phyloP scores from a whole-genome alignment of 2,329 filamentous ascomycete genomes.

The Colletotrichum sp. region DNA sequence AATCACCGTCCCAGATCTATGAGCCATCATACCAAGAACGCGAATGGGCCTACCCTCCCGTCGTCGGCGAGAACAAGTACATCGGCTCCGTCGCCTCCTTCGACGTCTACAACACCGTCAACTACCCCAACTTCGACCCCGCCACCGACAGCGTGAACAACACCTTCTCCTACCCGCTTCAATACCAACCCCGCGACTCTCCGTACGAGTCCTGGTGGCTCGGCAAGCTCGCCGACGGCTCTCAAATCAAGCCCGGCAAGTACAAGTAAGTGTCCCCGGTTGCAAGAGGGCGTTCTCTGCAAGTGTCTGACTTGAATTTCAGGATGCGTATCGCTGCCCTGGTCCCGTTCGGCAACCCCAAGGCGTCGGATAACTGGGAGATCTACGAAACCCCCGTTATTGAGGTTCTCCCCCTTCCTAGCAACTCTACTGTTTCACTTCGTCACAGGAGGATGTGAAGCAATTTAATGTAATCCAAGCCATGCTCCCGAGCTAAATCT shows the following conservation, averaged over 20 bases:
- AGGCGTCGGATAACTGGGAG: slow-evolving; percentile 46
- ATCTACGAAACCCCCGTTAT: slow-evolving; percentile 39
- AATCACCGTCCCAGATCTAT: slow-evolving; percentile 34
- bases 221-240: slow-evolving; percentile 45
- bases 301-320: not conserved
- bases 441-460: not conserved
- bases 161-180: slow-evolving; percentile 42
- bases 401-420: slow-evolving; percentile 27
- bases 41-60: slow-evolving; percentile 47
- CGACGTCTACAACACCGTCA: slow-evolving; percentile 9
- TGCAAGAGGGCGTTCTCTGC: not conserved
- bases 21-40: slow-evolving; percentile 40
- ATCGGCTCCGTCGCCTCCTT: slow-evolving; percentile 45
- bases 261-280: slow-evolving; percentile 35
- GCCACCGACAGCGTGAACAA: slow-evolving; percentile 39
- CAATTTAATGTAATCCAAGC: accelerated
- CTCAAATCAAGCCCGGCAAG: slow-evolving; percentile 43
- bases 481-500: not conserved
- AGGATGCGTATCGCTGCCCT: slow-evolving; percentile 45
- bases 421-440: not conserved
- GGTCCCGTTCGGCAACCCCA: slow-evolving; percentile 44
- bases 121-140: slow-evolving; percentile 33
- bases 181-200: slow-evolving; percentile 36
- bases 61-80: slow-evolving; percentile 40
- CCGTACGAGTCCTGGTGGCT: slow-evolving; percentile 45